Conservation (phyloP, 441 rosid species). For the Metrosideros polymorpha region DNA sequence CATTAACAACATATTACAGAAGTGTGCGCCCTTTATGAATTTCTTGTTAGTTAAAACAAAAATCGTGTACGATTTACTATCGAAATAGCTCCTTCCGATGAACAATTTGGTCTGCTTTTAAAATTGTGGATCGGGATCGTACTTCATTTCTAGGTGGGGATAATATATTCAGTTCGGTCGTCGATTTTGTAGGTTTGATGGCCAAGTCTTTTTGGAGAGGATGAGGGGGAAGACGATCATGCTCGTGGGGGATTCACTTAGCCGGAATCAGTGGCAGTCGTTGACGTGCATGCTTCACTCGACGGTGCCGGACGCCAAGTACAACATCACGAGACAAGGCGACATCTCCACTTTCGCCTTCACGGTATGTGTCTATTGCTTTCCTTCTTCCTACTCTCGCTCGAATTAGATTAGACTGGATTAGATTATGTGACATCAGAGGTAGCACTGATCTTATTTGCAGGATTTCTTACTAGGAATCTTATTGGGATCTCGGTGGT, state of each 20-base stretch:
- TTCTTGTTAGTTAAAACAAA: not conserved
- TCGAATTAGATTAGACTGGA: not conserved
- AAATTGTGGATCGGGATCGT: not conserved
- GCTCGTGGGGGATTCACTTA: constrained; percentile 81
- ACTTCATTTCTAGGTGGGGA: not conserved
- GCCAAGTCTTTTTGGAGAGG: constrained; percentile 34
- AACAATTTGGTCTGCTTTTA: not conserved
- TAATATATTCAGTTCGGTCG: not conserved
- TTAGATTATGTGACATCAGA: not conserved
- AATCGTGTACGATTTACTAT: not conserved
- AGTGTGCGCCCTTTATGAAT: fast-evolving
- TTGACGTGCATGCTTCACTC: constrained; percentile 73
- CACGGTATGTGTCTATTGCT: constrained; percentile 15
- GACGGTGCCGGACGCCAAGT: constrained; percentile 34
- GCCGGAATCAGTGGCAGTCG: constrained; percentile 75
- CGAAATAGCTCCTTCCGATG: not conserved
- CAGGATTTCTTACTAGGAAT: not conserved
- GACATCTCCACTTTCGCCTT: constrained; percentile 46
- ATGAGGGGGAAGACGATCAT: constrained; percentile 65
- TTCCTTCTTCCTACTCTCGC: not conserved
- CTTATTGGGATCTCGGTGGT: not conserved
- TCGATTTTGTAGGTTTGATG: constrained; percentile 42
- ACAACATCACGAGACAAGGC: constrained; percentile 32
- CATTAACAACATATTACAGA: not conserved
- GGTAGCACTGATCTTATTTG: not conserved